Conservation (phyloP, 1,284 basidiomycete species). For the Pyrrhoderma noxium region DNA sequence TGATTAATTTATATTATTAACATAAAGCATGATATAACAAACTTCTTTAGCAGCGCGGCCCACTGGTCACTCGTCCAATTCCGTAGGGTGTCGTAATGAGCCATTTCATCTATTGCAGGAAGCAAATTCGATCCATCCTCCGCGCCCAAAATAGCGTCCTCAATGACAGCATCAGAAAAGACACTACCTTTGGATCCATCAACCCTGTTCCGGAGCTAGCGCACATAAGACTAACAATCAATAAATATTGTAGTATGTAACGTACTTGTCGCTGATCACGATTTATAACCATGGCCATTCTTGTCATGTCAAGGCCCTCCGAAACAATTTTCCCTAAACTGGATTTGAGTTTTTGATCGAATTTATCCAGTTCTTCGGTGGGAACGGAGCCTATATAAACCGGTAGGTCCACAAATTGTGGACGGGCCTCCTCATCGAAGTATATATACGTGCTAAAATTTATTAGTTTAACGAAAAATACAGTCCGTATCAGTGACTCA, state of each 20-base stretch:
- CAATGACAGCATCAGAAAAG: conserved; percentile 68
- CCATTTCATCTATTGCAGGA: conserved; percentile 73
- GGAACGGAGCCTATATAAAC: conserved; percentile 85
- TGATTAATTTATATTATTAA: no score
- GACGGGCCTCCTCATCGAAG: conserved; percentile 74
- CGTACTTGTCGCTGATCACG: conserved; percentile 81
- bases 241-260: not conserved
- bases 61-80: conserved; percentile 76
- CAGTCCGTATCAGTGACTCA: conserved; percentile 27
- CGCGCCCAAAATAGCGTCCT: conserved; percentile 85
- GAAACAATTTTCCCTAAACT: conserved; percentile 68
- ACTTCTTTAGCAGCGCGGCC: conserved; percentile 77
- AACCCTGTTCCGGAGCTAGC: conserved; percentile 63
- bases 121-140: conserved; percentile 78
- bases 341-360: conserved; percentile 63
- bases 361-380: conserved; percentile 64
- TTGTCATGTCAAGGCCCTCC: conserved; percentile 85
- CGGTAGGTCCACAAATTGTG: conserved; percentile 67
- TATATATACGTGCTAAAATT: conserved; percentile 72
- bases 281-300: conserved; percentile 85
- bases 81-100: conserved; percentile 59
- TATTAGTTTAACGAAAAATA: conserved; percentile 22
- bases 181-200: conserved; percentile 73
- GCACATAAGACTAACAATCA: not conserved
- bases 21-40: no score